These are phyloP conservation scores for Annulohypoxylon moriforme DNA, from an alignment of 495 filamentous ascomycete species.

Conservation along the genomic window DNA sequence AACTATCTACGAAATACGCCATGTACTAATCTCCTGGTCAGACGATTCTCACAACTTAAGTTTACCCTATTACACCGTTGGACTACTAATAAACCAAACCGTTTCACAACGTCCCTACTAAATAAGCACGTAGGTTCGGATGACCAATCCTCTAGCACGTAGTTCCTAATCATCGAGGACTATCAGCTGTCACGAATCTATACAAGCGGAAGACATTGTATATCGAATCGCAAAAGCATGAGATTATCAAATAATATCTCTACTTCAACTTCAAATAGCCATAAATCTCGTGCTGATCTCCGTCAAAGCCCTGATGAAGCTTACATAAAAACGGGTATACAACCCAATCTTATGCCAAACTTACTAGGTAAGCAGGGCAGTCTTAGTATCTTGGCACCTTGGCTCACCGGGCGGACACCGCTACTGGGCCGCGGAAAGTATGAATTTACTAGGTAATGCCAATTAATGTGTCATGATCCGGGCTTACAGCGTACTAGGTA, in stretches of 20 bases:
- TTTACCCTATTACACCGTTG: background rate
- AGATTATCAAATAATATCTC: background rate
- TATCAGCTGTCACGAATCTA: background rate
- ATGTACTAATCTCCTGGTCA: constrained; percentile 10
- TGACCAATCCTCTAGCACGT: background rate
- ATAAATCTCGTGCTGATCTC: background rate
- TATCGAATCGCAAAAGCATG: background rate
- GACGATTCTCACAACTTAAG: constrained; percentile 4
- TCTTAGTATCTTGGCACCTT: constrained; percentile 18
- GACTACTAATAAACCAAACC: background rate
- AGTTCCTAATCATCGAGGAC: background rate
- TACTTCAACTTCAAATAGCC: background rate
- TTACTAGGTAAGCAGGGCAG: background rate
- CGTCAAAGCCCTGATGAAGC: background rate
- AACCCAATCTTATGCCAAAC: background rate
- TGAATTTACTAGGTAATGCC: background rate
- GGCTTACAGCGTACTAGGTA: background rate
- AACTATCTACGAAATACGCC: constrained; percentile 5
- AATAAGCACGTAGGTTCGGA: constrained; percentile 2
- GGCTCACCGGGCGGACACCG: constrained; percentile 9
- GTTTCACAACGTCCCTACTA: background rate
- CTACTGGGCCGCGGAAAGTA: background rate
- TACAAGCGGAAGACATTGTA: background rate
- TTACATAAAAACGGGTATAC: constrained; percentile 5
- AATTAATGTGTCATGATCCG: constrained; percentile 3